Base-by-base conservation (phyloP, 2,329 filamentous ascomycete genomes). In the Tolypocladium paradoxum region DNA sequence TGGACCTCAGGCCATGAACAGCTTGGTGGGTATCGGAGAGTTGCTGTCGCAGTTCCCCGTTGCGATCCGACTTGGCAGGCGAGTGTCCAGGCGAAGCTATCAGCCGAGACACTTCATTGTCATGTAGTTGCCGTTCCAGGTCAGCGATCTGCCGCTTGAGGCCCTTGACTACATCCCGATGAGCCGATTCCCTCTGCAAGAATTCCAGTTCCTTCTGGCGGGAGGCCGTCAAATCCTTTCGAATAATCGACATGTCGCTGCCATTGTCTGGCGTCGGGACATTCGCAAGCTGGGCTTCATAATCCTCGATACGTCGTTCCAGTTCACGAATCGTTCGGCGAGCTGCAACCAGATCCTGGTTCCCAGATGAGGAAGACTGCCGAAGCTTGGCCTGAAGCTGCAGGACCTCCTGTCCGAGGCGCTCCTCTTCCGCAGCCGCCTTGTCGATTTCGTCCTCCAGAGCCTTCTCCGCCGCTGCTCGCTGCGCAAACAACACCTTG, bases 381-480 rank as follows among this genome's bases (percentile, higher is more conserved):
- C 63, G 70, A 46, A 73, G 58, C 58, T 69, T 72, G 53, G 66
- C 64, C 56, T 81, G 78, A 4, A 83, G 68, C 52, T 79, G 71
- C 29, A 73, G 68, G 48, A 83, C 73, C 56, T 83, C 77, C 35
- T 77, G 71, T 27, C 72, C 74, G 9, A 84, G 74, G 14, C 82
- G 81, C 55, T 81, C 77, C 59, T 88, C 84, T 63, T 87, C 84
- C n/a, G 74, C 71, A 3, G 77, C 77, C 4, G 84, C 83, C 64
- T 82, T 79, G 57, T 84, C 81, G 51, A 86, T 78, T 63, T 88
- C 85, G 14, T 78, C 73, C 52, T 86, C 79, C 2, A 89, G 74
- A 33, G 84, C 79, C 57, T 74, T 75, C 62, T 89, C 84, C 4
- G 87, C 68, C 1, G 75, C 70, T 40, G 78, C 71, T 34, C 80